These are phyloP conservation scores for Aurantiochytrium sp. DNA, from an alignment of 108 stramenopile genomes.

Conservation along the genomic window DNA sequence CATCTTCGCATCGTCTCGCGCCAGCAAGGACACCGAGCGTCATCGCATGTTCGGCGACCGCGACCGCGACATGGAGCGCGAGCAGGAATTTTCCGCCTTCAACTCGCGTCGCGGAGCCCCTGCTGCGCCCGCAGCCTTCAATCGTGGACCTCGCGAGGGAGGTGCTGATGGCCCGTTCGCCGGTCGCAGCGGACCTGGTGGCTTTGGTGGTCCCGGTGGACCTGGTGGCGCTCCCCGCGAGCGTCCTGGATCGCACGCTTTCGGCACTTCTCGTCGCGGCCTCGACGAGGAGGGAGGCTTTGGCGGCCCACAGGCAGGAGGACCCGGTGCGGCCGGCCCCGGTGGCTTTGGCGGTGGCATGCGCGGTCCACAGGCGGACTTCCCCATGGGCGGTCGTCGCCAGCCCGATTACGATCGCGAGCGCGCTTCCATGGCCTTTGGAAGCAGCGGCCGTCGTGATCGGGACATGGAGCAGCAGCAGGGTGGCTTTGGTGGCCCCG, in stretches of 20 bases:
- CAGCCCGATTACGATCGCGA: neutral
- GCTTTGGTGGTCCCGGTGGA: neutral
- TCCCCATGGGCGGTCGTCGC: neutral
- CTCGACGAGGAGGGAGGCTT: neutral
- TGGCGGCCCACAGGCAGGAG: neutral
- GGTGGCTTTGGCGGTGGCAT: neutral
- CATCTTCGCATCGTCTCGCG: neutral
- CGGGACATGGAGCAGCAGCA: neutral
- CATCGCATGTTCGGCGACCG: conserved; percentile 8
- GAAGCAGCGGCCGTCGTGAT: neutral
- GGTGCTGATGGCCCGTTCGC: neutral
- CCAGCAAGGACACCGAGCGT: neutral
- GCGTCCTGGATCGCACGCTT: neutral
- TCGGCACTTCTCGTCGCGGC: neutral
- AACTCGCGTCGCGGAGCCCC: neutral
- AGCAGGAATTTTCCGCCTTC: neutral
- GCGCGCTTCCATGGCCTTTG: neutral
- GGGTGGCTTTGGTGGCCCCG: neutral
- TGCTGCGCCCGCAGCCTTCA: neutral
- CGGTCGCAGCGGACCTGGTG: too few species aligned
- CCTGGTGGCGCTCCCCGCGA: neutral
- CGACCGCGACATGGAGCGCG: neutral
- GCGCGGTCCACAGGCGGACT: neutral
- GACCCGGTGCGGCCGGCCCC: too few species aligned
- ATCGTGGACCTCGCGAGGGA: neutral